Evolutionary conservation across 495 filamentous ascomycete genomes (phyloP), one percentile per base, ranked within the genome.

Genomic region (Parathielavia hyrcaniae): DNA sequence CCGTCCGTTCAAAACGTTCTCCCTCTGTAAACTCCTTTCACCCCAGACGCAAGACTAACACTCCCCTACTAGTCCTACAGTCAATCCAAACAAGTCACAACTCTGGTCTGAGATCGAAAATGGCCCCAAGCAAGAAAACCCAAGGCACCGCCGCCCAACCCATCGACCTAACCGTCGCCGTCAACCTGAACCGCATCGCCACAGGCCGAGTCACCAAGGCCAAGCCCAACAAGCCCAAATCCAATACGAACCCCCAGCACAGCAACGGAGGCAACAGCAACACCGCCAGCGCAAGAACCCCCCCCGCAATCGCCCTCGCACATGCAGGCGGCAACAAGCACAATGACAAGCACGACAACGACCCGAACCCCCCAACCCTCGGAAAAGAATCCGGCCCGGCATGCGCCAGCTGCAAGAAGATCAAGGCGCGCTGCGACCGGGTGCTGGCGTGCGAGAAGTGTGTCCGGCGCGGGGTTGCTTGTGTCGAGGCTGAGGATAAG

Each of bases 401-500:
- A 17, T 56, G 53, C 34, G 1, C 17, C 0, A 11, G 12, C 32
- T 56, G 53, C 44, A 17, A 34, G 2, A 22, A 26, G 20, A 13
- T 20, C 34, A 56, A 56, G 44, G 43, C 35, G 1, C 32, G 44
- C 19, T 56, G 53, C 14, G 53, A 26, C 9, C 43, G 43, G 3
- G 19, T 39, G 6, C 2, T 48, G 19, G 43, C 53, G 1, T 56
- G 53, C 14, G 53, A 39, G 43, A 22, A 26, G 30, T 56, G 53
- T 20, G 7, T 26, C 19, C 10, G 13, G 17, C 41, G 43, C 5
- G 35, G 35, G 0, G 44, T 39, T 2, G 53, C 14, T 9, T 47
- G 44, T 16, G 2, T 9, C 1, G 20, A 34, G 16, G 19, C n/a
- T 19, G 30, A 12, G 16, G 40, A 2, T 11, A 43, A 26, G 50